A percentile compares a stretch with the other conserved stretches of the same genome.
Conservation (phyloP, 2,329 filamentous ascomycete species). For the Ascochyta rabiei region DNA sequence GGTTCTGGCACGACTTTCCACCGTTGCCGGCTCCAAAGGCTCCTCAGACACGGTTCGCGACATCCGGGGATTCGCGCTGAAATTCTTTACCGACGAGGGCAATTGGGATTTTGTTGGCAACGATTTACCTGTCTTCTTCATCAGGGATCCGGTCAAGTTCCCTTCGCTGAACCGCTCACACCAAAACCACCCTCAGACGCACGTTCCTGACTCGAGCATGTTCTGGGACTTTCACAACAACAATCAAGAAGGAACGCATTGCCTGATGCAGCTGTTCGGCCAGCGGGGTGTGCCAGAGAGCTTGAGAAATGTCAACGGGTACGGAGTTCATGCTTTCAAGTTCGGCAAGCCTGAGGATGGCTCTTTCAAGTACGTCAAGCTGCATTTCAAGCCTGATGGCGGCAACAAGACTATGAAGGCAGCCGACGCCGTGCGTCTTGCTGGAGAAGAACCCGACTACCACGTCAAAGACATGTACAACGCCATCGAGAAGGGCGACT, state of each 20-base stretch:
- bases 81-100: constrained; percentile 60
- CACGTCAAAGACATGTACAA: constrained; percentile 50
- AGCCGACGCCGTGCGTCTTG: constrained; percentile 44
- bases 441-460: constrained; percentile 47
- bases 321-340: constrained; percentile 55
- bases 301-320: constrained; percentile 55
- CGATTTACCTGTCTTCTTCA: constrained; percentile 52
- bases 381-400: constrained; percentile 57
- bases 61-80: constrained; percentile 57
- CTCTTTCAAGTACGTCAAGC: constrained; percentile 57
- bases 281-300: constrained; percentile 58
- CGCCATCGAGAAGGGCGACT: constrained; percentile 54
- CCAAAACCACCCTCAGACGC: constrained; percentile 43
- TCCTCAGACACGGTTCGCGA: constrained; percentile 57
- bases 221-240: constrained; percentile 51
- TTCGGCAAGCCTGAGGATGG: constrained; percentile 48
- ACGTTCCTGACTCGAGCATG: constrained; percentile 47
- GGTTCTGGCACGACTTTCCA: constrained; percentile 56
- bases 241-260: constrained; percentile 59
- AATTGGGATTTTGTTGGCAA: constrained; percentile 59
- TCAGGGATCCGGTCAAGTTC: constrained; percentile 53
- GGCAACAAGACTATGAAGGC: constrained; percentile 55
- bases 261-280: constrained; percentile 59
- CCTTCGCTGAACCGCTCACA: constrained; percentile 49
- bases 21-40: constrained; percentile 54